Conservation (phyloP, 257 asterid genomes). For the Solanum clarkiae region DNA sequence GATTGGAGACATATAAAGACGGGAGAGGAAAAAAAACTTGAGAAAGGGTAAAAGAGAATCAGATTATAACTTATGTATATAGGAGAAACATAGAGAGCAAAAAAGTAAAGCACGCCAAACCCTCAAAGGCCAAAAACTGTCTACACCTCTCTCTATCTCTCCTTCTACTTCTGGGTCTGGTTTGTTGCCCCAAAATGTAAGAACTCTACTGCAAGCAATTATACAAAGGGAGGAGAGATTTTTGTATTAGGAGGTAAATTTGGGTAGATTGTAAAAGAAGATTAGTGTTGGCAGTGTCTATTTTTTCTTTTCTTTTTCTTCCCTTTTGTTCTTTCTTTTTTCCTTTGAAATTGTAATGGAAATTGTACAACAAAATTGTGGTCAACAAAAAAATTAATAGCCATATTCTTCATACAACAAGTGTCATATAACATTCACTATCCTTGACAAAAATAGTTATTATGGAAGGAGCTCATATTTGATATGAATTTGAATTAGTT, state of each 20-base stretch:
- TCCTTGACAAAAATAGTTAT: no score
- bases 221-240: not conserved
- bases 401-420: not conserved
- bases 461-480: no score
- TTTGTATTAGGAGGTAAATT: not conserved
- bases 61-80: not conserved
- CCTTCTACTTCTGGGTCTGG: not conserved
- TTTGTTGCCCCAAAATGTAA: not conserved
- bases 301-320: not conserved
- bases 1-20: not conserved
- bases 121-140: not conserved
- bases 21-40: conserved; percentile 1
- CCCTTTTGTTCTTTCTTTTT: not conserved
- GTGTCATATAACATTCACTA: not conserved
- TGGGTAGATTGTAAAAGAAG: not conserved
- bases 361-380: not conserved
- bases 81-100: not conserved
- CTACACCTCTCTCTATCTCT: not conserved
- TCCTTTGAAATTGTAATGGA: not conserved
- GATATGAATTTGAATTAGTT: no score
- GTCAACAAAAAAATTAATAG: not conserved
- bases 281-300: not conserved
- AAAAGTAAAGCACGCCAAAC: not conserved
- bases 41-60: conserved; percentile 20
- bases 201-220: not conserved